Conservation (phyloP, 2,329 filamentous ascomycete genomes). For the Fusarium verrucosum region DNA sequence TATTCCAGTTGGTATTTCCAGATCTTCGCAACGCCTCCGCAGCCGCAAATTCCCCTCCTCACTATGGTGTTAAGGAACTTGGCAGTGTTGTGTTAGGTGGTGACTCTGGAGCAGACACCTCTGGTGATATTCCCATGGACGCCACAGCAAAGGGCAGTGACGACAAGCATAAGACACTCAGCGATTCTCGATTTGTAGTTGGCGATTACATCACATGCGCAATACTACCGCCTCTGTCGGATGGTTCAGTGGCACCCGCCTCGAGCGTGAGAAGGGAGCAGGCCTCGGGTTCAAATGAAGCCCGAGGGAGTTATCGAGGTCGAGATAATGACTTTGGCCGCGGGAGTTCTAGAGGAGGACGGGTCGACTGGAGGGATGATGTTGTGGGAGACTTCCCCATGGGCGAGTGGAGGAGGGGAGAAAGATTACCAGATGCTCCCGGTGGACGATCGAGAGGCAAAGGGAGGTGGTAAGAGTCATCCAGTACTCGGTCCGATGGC, state of each 20-base stretch:
- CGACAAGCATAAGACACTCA: constrained; percentile 76
- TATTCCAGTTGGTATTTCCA: constrained; percentile 86
- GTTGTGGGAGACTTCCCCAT: constrained; percentile 53
- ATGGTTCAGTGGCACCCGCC: constrained; percentile 77
- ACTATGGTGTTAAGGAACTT: constrained; percentile 81
- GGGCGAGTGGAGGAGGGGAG: constrained; percentile 74
- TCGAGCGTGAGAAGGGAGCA: constrained; percentile 49
- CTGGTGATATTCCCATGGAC: constrained; percentile 51
- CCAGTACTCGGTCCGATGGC: constrained; percentile 1
- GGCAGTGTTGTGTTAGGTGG: constrained; percentile 83
- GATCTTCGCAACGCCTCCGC: constrained; percentile 63
- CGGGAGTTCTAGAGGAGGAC: constrained; percentile 49
- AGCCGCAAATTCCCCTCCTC: constrained; percentile 49
- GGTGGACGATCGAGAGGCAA: constrained; percentile 43
- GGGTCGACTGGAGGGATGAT: constrained; percentile 53
- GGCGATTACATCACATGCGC: constrained; percentile 90
- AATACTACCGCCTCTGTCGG: constrained; percentile 76
- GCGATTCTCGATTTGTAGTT: constrained; percentile 82
- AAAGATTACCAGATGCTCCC: constrained; percentile 65
- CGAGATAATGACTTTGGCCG: constrained; percentile 47
- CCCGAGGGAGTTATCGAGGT: constrained; percentile 39
- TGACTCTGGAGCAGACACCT: constrained; percentile 55
- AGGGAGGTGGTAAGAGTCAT: constrained; percentile 44
- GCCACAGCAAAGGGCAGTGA: constrained; percentile 54
- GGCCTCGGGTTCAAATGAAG: constrained; percentile 29